phyloP scores from a whole-genome alignment of 176 grass and related monocot genomes.

The Themeda triandra region DNA sequence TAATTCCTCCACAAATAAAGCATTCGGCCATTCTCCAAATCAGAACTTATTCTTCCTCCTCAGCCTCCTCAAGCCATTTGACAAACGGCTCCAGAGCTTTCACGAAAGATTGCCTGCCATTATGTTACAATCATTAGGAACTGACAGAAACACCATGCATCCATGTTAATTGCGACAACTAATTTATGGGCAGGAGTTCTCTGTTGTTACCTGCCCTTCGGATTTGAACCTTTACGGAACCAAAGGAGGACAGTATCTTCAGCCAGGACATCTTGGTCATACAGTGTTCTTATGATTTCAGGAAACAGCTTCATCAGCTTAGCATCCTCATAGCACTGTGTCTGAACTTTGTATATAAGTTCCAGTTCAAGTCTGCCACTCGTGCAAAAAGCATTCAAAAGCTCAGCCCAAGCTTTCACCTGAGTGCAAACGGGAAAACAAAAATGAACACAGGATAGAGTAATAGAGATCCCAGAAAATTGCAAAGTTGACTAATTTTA shows the following conservation, averaged over 20 bases:
- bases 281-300: slow-evolving; percentile 89
- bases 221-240: slow-evolving; percentile 93
- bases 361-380: slow-evolving; percentile 88
- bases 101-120: slow-evolving; percentile 72
- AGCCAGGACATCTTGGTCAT: slow-evolving; percentile 93
- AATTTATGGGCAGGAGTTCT: not conserved
- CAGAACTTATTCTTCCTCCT: slow-evolving; percentile 52
- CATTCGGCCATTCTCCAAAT: not conserved
- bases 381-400: slow-evolving; percentile 89
- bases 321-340: slow-evolving; percentile 89
- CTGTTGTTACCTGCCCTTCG: slow-evolving; percentile 74
- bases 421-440: slow-evolving; percentile 26
- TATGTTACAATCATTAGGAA: not conserved
- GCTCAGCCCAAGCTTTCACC: slow-evolving; percentile 84
- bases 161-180: not conserved
- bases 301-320: slow-evolving; percentile 97
- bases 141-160: not conserved
- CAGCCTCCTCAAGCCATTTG: slow-evolving; percentile 85
- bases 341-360: slow-evolving; percentile 90
- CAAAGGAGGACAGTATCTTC: slow-evolving; percentile 95
- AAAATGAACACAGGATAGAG: not conserved
- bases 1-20: not conserved
- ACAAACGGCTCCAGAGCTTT: slow-evolving; percentile 82
- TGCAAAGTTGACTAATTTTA: not conserved
- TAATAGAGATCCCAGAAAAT: not conserved